Evolutionary conservation across 208 protist genomes (phyloP), one percentile per base, ranked within the genome.

Genomic region (Borovskyia barvae): DNA sequence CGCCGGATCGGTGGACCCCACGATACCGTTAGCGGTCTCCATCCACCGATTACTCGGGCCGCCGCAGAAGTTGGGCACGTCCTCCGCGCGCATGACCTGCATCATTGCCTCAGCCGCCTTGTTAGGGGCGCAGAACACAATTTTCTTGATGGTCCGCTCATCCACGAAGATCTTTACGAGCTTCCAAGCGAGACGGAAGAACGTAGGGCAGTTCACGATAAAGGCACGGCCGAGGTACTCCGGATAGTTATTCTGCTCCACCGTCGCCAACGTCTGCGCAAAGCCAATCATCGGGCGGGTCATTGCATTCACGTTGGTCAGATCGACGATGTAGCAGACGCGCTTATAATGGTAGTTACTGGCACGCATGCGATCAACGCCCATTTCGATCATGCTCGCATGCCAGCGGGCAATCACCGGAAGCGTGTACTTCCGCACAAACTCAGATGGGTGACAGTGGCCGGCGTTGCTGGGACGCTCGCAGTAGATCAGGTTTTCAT

Each of bases 171-270:
- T 63, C 64, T 85, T 84, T 22, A 91, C 52, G 42, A 94, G 52
- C 53, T 86, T 89, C 84, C 87, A 94, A 12, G 77, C 72, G 26
- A 81, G 55, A 43, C 74, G 72, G 56, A 91, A 90, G 45, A 94
- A 83, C 26, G 52, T 56, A 2, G 83, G 79, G 72, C 79, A 87
- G 73, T 91, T 94, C 36, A 94, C 79, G 50, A 94, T 80, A 35
- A 94, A 86, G 20, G 82, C 64, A 28, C 84, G 66, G 22, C 75
- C 84, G 28, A 91, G 63, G 48, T 91, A 82, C 60, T 94, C 87
- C 3, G 87, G 87, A 72, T 94, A 94, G 71, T 94, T 94, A 46
- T 90, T 82, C 70, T 94, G 87, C 63, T 91, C 83, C 22, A 91
- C 63, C 9, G 70, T 59, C 7, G 80, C 82, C 24, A 91, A 43